Evolutionary conservation across 2,329 filamentous ascomycete genomes (phyloP), one percentile per base, ranked within the genome.

Genomic region (Ceratocystis ficicola): DNA sequence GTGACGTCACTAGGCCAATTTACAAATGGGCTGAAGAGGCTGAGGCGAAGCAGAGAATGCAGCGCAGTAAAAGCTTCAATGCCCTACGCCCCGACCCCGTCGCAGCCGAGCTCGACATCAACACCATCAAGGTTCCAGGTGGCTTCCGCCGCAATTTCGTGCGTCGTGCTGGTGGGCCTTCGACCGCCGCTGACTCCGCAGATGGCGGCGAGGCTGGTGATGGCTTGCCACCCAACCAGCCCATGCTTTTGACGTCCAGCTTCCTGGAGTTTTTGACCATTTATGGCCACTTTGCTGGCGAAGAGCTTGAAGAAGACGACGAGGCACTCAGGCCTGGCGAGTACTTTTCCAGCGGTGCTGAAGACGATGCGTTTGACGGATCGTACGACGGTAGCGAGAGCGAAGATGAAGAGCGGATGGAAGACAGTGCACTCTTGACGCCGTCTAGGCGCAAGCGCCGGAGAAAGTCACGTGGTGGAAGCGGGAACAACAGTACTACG

Each of bases 261-360:
- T 99, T 99, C 73, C 83, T 99, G 68, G 95, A 99, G 74, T 99
- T 99, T 72, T 75, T 99, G 63, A 92, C 90, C 6, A 82, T 99
- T 36, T 99, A 96, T 71, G 94, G 94, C 3, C 94, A 99, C 76
- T 99, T 99, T 74, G 94, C 94, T 1, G 94, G 94, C 76, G 94
- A 99, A 75, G 89, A 96, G 73, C 82, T 99, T 12, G 92, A 96
- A 74, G 94, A 99, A 75, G 94, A 97, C 71, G 94, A 97, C 71
- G 93, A 97, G 74, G 89, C 86, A 1, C 79, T 96, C 15, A 85
- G 82, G 4, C 90, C 90, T 1, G 88, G 95, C 73, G 93, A 96
- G 73, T 96, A 96, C 75, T 96, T 96, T 73, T 87, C 86, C 6
- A 92, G 90, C 0, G 89, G 89, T 70, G 80, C 85, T 25, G 86